Evolutionary conservation across 306 rosid species (phyloP).

Genomic region (Crotalaria pallida): DNA sequence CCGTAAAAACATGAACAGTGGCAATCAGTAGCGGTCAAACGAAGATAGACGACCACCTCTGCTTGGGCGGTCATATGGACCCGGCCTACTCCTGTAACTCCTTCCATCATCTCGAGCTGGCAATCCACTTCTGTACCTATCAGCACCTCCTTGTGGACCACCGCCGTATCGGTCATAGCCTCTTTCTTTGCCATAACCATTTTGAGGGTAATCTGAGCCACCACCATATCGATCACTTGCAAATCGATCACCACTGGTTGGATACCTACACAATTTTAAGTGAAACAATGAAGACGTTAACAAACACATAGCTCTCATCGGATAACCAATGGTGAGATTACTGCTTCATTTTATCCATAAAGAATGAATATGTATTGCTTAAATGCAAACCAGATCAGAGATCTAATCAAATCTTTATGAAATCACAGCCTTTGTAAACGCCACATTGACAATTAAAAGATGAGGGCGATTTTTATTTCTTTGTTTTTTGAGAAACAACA

Average conservation of each 20-base stretch:
- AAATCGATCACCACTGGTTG: constrained; percentile 61
- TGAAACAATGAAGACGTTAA: background rate
- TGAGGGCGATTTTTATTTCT: too few species aligned
- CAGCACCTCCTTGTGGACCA: constrained; percentile 54
- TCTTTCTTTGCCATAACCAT: constrained; percentile 78
- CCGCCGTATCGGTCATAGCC: constrained; percentile 62
- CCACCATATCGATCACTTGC: constrained; percentile 63
- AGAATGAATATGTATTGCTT: background rate
- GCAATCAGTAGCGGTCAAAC: constrained; percentile 64
- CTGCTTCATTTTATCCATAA: background rate
- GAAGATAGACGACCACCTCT: constrained; percentile 64
- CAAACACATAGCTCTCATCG: background rate
- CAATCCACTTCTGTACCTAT: constrained; percentile 63
- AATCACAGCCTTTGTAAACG: background rate
- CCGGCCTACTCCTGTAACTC: constrained; percentile 63
- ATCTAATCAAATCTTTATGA: background rate
- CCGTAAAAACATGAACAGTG: background rate
- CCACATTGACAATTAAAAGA: background rate
- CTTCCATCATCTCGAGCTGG: constrained; percentile 68
- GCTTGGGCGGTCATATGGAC: constrained; percentile 78
- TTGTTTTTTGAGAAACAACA: background rate
- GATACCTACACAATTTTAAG: constrained; percentile 47
- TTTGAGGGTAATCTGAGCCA: constrained; percentile 68
- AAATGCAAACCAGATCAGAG: background rate
- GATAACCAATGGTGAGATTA: background rate